Percentiles rank a stretch among this genome's conserved stretches.
phyloP scores from a whole-genome alignment of 2,329 filamentous ascomycete genomes.

The Pseudogymnoascus sp. region DNA sequence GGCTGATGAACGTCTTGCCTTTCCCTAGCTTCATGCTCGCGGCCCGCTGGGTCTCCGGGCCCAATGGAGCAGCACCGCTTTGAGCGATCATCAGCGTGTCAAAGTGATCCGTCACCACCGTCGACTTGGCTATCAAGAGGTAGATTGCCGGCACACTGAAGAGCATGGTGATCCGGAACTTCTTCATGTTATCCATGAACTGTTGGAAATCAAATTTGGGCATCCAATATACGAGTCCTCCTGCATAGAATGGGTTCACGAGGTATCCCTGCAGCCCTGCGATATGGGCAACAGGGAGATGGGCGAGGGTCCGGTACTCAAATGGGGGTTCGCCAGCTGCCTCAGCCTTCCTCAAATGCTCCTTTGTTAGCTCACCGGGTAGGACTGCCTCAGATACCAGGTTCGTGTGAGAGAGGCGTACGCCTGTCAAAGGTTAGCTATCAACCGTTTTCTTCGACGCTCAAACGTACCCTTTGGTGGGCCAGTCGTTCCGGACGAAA shows the following conservation, averaged over 20 bases:
- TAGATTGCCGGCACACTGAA: slow-evolving; percentile 67
- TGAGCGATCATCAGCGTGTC: slow-evolving; percentile 39
- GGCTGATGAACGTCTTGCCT: slow-evolving; percentile 41
- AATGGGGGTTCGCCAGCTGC: slow-evolving; percentile 22
- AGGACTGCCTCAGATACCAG: slow-evolving; percentile 53
- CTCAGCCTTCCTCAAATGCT: slow-evolving; percentile 20
- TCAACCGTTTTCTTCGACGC: not conserved
- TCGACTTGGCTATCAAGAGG: slow-evolving; percentile 63
- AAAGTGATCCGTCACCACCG: slow-evolving; percentile 52
- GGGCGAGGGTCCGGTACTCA: slow-evolving; percentile 36
- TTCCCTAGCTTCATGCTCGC: slow-evolving; percentile 46
- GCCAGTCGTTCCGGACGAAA: slow-evolving; percentile 72
- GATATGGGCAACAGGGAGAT: slow-evolving; percentile 40
- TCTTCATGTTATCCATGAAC: slow-evolving; percentile 61
- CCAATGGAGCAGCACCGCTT: slow-evolving; percentile 59
- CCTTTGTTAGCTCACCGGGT: slow-evolving; percentile 26
- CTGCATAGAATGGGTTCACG: slow-evolving; percentile 38
- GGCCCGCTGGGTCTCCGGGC: slow-evolving; percentile 40
- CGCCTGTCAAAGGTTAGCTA: slow-evolving; percentile 44
- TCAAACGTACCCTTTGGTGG: slow-evolving; percentile 55
- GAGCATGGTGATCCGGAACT: slow-evolving; percentile 59
- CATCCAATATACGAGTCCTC: slow-evolving; percentile 61
- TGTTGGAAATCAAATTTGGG: slow-evolving; percentile 65
- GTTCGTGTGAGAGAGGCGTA: slow-evolving; percentile 63
- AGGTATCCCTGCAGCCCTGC: slow-evolving; percentile 41